Percentiles rank a stretch among this genome's conserved stretches.
Evolutionary conservation across 2,329 filamentous ascomycete genomes (phyloP).

Genomic region (Epicoccum nigrum): DNA sequence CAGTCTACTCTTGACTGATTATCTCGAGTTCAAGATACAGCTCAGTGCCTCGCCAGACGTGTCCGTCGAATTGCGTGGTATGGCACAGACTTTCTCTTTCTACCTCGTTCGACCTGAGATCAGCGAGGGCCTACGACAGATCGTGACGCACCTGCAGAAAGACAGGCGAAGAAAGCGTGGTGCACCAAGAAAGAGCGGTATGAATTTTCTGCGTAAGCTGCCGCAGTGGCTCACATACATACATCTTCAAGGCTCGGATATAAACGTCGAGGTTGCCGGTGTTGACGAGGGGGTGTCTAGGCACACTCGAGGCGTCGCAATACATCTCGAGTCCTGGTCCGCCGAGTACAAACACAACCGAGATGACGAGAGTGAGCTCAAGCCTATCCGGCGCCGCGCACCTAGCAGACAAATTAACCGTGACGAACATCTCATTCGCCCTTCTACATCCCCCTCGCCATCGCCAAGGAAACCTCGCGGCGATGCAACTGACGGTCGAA

Average conservation of each 20-base stretch:
- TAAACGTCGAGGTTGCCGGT: slow-evolving; percentile 89
- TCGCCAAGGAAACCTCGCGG: slow-evolving; percentile 57
- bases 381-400: slow-evolving; percentile 69
- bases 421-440: slow-evolving; percentile 67
- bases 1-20: slow-evolving; percentile 85
- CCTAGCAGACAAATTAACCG: slow-evolving; percentile 66
- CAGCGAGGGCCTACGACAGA: slow-evolving; percentile 88
- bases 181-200: slow-evolving; percentile 54
- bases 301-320: slow-evolving; percentile 78
- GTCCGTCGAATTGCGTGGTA: slow-evolving; percentile 78
- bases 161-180: slow-evolving; percentile 42
- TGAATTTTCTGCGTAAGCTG: slow-evolving; percentile 72
- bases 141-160: slow-evolving; percentile 78
- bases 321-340: slow-evolving; percentile 87
- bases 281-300: slow-evolving; percentile 83
- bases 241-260: slow-evolving; percentile 84
- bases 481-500: slow-evolving; percentile 72
- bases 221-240: slow-evolving; percentile 86
- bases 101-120: slow-evolving; percentile 93
- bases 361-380: slow-evolving; percentile 66
- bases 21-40: slow-evolving; percentile 83
- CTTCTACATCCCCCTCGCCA: slow-evolving; percentile 56
- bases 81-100: slow-evolving; percentile 83
- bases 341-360: slow-evolving; percentile 88
- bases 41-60: slow-evolving; percentile 85